Base-by-base conservation (phyloP, 2,329 filamentous ascomycete species). In the Fusarium sp. region DNA sequence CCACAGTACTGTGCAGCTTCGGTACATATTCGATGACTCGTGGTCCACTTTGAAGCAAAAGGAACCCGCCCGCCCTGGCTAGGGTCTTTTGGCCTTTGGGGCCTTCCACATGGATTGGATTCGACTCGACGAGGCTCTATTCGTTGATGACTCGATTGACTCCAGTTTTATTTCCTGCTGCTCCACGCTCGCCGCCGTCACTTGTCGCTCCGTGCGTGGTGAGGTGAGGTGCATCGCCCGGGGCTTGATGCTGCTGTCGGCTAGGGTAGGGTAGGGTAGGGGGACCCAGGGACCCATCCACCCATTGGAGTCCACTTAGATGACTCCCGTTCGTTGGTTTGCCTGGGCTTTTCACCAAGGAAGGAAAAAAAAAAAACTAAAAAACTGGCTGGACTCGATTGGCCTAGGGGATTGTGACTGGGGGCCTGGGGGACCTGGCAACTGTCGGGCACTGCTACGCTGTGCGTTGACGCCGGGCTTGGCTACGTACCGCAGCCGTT, bases 171-270 rank as follows among this genome's bases (percentile, higher is more conserved):
- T 51, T 61, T 63, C 30, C 53, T 48, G 40, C 56, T 47, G 63
- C 59, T 64, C 63, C 67, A 70, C 51, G 41, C 50, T 71, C 72
- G 66, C 70, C 74, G 68, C 72, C 74, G 63, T 67, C 71, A 46
- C 55, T 47, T 37, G 47, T 62, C 28, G 64, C 63, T 68, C 64
- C 66, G 61, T 70, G 66, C 64, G 63, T 63, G 23, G 63, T 66
- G 63, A 69, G 66, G 66, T 69, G 66, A 69, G 66, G 66, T 69
- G 66, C 66, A 66, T 69, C 49, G 66, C 62, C 66, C 46, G 63
- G 53, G 54, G 63, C 59, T 55, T 45, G 57, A 49, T 34, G 23
- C 32, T 51, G 32, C 21, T 51, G 49, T 41, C 25, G 49, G 49
- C 49, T 51, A 51, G n/a, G 49, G 46, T 49, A 50, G 32, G 16